Conservation (phyloP, 768 basidiomycete species). For the Crassisporium funariophilum region DNA sequence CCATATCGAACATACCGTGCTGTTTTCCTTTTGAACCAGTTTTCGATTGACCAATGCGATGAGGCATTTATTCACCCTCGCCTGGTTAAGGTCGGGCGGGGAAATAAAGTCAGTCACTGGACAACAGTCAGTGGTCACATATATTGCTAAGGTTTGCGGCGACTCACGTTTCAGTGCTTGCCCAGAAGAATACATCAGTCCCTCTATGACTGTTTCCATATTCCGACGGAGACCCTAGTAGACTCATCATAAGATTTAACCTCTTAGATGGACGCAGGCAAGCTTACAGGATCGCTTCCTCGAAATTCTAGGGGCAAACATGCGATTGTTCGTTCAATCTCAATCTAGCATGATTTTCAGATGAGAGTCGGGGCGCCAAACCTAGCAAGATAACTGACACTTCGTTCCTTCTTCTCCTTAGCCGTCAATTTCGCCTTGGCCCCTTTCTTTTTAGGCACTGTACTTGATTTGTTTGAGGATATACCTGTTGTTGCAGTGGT, state of each 20-base stretch:
- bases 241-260: neutral
- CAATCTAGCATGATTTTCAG: slow-evolving; percentile 37
- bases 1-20: slow-evolving; percentile 58
- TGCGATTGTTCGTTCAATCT: slow-evolving; percentile 71
- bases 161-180: slow-evolving; percentile 65
- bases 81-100: slow-evolving; percentile 84
- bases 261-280: neutral
- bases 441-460: slow-evolving; percentile 52
- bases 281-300: slow-evolving; percentile 79
- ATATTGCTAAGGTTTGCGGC: neutral
- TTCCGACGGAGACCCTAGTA: slow-evolving; percentile 68
- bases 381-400: slow-evolving; percentile 42
- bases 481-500: slow-evolving; percentile 36
- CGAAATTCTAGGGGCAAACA: slow-evolving; percentile 88
- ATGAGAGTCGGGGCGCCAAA: slow-evolving; percentile 1
- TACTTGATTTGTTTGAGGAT: slow-evolving; percentile 36
- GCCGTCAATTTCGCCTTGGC: slow-evolving; percentile 69
- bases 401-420: slow-evolving; percentile 84
- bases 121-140: neutral
- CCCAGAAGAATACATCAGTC: slow-evolving; percentile 64
- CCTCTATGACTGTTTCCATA: slow-evolving; percentile 80
- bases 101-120: slow-evolving; percentile 77
- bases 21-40: slow-evolving; percentile 75
- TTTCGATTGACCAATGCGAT: slow-evolving; percentile 90
- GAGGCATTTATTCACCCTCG: slow-evolving; percentile 90